Evolutionary conservation across 2,329 filamentous ascomycete species (phyloP).

Genomic region (Trichophyton schoenleinii): DNA sequence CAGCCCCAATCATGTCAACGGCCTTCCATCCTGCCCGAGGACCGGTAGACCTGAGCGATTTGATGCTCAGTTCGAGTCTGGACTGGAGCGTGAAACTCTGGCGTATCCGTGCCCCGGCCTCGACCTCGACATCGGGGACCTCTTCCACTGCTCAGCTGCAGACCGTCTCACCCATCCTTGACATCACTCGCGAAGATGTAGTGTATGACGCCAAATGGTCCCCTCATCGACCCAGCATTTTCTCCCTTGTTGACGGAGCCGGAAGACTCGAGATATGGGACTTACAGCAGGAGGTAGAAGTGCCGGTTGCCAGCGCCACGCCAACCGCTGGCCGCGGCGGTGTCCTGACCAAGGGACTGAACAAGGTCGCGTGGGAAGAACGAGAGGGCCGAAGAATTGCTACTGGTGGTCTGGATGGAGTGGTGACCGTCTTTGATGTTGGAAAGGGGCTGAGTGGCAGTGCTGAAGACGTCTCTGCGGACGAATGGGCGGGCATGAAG

Average conservation of each 20-base stretch:
- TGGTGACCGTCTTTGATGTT: conserved; percentile 87
- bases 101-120: conserved; percentile 57
- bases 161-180: conserved; percentile 61
- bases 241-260: conserved; percentile 85
- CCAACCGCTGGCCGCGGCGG: conserved; percentile 51
- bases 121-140: conserved; percentile 23
- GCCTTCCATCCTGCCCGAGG: conserved; percentile 90
- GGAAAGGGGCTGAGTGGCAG: conserved; percentile 59
- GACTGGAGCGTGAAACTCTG: conserved; percentile 98
- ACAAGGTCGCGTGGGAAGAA: conserved; percentile 89
- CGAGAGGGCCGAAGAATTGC: conserved; percentile 77
- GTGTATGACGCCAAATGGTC: conserved; percentile 97
- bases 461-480: conserved; percentile 66
- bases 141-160: conserved; percentile 30
- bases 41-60: conserved; percentile 83
- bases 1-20: conserved; percentile 88
- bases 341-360: conserved; percentile 72
- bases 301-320: conserved; percentile 69
- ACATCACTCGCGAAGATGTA: conserved; percentile 87
- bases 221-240: conserved; percentile 83
- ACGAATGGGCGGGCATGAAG: conserved; percentile 92
- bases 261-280: conserved; percentile 94
- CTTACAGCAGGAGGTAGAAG: conserved; percentile 79
- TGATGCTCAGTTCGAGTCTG: conserved; percentile 80
- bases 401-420: conserved; percentile 82